Base-by-base conservation (phyloP, 345 rosid species). In the Camelina laxa region DNA sequence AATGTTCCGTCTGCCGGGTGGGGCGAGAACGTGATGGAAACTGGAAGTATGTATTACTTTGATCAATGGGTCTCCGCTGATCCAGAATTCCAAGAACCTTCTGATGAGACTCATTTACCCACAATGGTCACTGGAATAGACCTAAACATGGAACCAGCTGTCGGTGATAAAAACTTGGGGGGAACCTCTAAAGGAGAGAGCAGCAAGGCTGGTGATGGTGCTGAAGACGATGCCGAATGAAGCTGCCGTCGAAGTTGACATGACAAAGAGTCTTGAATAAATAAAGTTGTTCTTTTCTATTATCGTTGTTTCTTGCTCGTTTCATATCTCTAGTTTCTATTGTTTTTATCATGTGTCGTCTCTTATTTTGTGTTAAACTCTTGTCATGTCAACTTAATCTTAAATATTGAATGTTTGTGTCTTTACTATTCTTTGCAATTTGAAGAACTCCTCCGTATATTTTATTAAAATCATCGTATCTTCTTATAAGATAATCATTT, bases 221-320 rank as follows among this genome's bases (percentile, higher is more conserved):
- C 14, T 50, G 55, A 50, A 12, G 49, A 35, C 19, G 19, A 24
- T 72, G 51, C 50, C 27, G 62, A 49, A 36, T 60, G 75, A 71
- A 70, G 57, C 22, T 31, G 6, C 47, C 22, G 16, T 20, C n/a
- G 36, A 59, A 70, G 51, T 17, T 17, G 22, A 17, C 22, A 48
- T 48, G 53, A 48, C 12, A 48, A 27, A 1, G 30, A 27, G 30
- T 27, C 4, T 27, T 27, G 30, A 27, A 27, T 27, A 27, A 70
- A 48, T 48, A 35, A 35, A 20, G 58, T 60, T 59, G 48, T 70
- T 47, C 2, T 33, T 58, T 36, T 30, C 13, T 57, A 1, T 57
- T 15, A 31, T 39, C 13, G 45, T 69, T 45, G 57, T 58, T 44
- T 58, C n/a, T 58, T 47, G 6, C 36, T 45, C 48, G n/a, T 70